Base-by-base conservation (phyloP, 192 early-diverging fungal genomes). In the Coemansia guatemalensis region DNA sequence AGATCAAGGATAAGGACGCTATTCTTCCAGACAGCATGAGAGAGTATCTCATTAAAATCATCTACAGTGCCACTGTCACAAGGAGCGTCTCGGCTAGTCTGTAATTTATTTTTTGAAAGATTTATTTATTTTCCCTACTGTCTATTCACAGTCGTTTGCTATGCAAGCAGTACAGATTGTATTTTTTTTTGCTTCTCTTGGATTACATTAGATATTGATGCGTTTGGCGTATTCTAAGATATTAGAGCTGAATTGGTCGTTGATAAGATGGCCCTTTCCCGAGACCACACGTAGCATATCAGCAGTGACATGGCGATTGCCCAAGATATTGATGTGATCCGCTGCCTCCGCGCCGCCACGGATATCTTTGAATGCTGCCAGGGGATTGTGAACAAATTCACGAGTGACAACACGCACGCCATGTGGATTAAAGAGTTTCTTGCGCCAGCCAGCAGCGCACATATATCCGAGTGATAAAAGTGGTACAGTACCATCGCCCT, bases 301-400 rank as follows among this genome's bases (percentile, higher is more conserved):
- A 25, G 70, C 80, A 8, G 85, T 88, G 51, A 89, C 77, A 21
- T 86, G 85, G 53, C 85, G 82, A 60, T 94, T 93, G 48, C 94
- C 94, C 8, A 95, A 67, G 26, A 95, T 91, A 73, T 93, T 90
- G 9, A 95, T 90, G 79, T 95, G 95, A 63, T 95, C 92, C 0
- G 88, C 82, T 18, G 90, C 90, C 29, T 81, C 85, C 22, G 84
- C 82, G 4, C 92, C 92, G 33, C 92, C 92, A 5, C 90, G 85
- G 23, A 89, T 77, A 74, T 88, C 85, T 26, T 87, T 82, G 44
- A 83, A 82, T 20, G 82, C 82, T 6, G 82, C 80, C 54, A 80
- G 64, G 35, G 76, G 74, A 49, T 77, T 80, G 48, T 92, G 84
- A 49, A 64, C 55, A 72, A 85, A 91, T 76, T 96, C 94, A 24